Conservation (phyloP, 1,139 yeast species). For the Saccharomyces hybrid region DNA sequence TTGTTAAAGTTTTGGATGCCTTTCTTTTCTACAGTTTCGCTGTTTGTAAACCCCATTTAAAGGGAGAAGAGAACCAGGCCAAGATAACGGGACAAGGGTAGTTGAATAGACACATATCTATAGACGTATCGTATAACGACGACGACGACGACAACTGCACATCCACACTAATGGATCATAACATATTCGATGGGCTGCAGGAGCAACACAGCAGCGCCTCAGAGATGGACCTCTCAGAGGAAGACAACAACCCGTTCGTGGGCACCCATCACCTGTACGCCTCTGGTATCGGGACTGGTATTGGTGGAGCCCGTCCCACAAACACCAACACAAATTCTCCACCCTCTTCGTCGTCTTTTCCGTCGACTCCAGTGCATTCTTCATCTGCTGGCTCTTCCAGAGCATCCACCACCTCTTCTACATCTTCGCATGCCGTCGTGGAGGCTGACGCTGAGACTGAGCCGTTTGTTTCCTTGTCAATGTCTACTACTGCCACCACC, state of each 20-base stretch:
- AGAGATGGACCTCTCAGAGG: constrained; percentile 33
- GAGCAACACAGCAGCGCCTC: neutral
- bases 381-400: constrained; percentile 2
- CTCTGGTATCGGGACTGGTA: constrained; percentile 31
- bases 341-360: neutral
- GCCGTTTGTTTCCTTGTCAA: constrained; percentile 5
- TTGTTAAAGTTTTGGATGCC: neutral
- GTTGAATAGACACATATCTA: neutral
- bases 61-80: neutral
- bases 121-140: neutral
- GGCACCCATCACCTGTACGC: constrained; percentile 39
- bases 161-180: neutral
- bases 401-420: neutral
- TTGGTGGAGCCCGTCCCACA: neutral
- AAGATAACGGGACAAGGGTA: neutral
- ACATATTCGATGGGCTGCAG: neutral
- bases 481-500: neutral
- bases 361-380: neutral
- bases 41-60: neutral
- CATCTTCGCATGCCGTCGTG: neutral
- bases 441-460: constrained; percentile 1
- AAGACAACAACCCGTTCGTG: constrained; percentile 42
- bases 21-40: neutral
- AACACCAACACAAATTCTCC: neutral
- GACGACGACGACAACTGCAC: neutral